Conservation (phyloP, 108 stramenopile species). For the Bacterosira constricta region DNA sequence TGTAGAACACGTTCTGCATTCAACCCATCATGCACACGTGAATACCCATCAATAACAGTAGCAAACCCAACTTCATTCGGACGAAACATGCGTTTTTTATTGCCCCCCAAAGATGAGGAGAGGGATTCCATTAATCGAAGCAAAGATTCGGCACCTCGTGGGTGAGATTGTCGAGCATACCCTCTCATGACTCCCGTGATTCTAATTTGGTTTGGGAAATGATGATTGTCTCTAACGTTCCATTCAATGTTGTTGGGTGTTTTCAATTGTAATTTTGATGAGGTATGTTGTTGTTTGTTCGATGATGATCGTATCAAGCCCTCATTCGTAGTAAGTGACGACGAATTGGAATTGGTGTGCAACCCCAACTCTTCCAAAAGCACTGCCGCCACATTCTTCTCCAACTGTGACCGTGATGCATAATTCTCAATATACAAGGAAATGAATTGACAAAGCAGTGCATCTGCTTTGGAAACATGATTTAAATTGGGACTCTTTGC, state of each 20-base stretch:
- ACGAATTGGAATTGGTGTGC: not conserved
- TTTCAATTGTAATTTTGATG: no score
- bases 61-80: slow-evolving; percentile 44
- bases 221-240: slow-evolving; percentile 27
- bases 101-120: slow-evolving; percentile 2
- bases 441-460: slow-evolving; percentile 28
- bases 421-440: slow-evolving; percentile 7
- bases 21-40: slow-evolving; percentile 20
- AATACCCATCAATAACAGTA: slow-evolving; percentile 39
- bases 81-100: not conserved
- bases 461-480: slow-evolving; percentile 32
- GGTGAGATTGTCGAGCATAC: slow-evolving; percentile 14
- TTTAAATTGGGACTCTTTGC: slow-evolving; percentile 28
- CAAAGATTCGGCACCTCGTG: slow-evolving; percentile 26
- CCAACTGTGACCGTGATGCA: not conserved
- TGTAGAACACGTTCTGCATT: slow-evolving; percentile 42
- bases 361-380: slow-evolving; percentile 8
- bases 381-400: not conserved
- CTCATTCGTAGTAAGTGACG: no score
- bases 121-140: slow-evolving; percentile 35
- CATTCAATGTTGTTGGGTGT: slow-evolving; percentile 4
- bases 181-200: slow-evolving; percentile 47
- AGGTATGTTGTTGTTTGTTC: no score
- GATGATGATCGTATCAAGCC: not conserved
- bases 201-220: slow-evolving; percentile 43